Evolutionary conservation across 1,284 basidiomycete genomes (phyloP).

Genomic region (Melampsora larici-populina): DNA sequence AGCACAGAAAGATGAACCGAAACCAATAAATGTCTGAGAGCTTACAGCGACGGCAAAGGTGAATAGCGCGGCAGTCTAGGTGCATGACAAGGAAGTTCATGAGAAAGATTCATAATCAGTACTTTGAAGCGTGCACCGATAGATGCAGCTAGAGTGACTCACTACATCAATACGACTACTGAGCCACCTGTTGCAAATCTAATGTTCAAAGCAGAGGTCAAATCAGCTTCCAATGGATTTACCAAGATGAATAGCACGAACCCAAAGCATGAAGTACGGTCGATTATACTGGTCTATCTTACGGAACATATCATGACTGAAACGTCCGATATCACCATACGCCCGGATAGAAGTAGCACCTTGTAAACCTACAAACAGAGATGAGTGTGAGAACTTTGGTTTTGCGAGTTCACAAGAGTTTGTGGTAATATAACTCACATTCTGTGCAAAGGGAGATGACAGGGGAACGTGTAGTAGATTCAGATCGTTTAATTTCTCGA

Average conservation of each 20-base stretch:
- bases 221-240: too few species aligned
- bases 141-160: background rate
- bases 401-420: background rate
- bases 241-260: constrained; percentile 38
- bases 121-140: background rate
- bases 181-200: constrained; percentile 51
- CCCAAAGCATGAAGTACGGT: constrained; percentile 53
- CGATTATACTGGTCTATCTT: constrained; percentile 52
- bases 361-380: constrained; percentile 50
- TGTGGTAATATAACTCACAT: constrained; percentile 10
- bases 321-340: constrained; percentile 51
- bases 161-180: constrained; percentile 51
- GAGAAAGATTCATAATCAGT: background rate
- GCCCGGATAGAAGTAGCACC: constrained; percentile 52
- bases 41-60: constrained; percentile 49
- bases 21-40: too few species aligned
- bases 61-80: constrained; percentile 44
- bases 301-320: constrained; percentile 51
- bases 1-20: too few species aligned
- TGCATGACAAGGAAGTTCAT: background rate
- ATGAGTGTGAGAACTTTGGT: background rate
- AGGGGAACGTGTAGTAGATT: constrained; percentile 52
- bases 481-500: constrained; percentile 53
- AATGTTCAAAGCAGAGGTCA: too few species aligned
- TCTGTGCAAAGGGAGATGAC: constrained; percentile 49